phyloP scores from a whole-genome alignment of 2,329 filamentous ascomycete species.

The Talaromyces sp. region DNA sequence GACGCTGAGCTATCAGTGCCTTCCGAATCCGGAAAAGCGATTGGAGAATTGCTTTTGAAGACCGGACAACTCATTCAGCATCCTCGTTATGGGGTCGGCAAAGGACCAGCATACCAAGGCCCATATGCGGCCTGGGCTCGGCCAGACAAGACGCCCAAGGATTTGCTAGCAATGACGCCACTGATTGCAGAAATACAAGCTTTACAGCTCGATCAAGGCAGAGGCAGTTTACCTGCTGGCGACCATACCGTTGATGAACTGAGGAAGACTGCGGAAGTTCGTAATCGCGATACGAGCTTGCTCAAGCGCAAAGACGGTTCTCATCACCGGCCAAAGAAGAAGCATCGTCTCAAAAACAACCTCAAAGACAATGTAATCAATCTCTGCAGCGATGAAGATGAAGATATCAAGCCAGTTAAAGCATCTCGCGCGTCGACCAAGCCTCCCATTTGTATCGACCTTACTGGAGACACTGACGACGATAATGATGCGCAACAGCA shows the following conservation, averaged over 20 bases:
- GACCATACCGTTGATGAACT: constrained; percentile 22
- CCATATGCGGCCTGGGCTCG: constrained; percentile 43
- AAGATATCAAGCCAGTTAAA: constrained; percentile 11
- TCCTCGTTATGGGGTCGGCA: constrained; percentile 36
- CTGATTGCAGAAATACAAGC: constrained; percentile 27
- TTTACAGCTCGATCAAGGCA: constrained; percentile 31
- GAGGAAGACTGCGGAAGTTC: constrained; percentile 28
- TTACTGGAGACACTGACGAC: constrained; percentile 23
- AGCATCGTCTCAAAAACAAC: not conserved
- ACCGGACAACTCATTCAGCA: constrained; percentile 35
- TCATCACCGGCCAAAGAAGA: constrained; percentile 5
- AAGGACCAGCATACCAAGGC: constrained; percentile 41
- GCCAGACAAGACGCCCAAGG: constrained; percentile 22
- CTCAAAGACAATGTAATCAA: constrained; percentile 21
- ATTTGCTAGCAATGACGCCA: constrained; percentile 24
- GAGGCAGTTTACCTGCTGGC: constrained; percentile 2
- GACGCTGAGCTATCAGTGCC: constrained; percentile 9
- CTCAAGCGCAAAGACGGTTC: constrained; percentile 7
- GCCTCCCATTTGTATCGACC: constrained; percentile 26
- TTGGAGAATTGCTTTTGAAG: constrained; percentile 29
- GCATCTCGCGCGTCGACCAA: constrained; percentile 11
- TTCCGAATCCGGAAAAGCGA: constrained; percentile 26
- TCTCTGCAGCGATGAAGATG: constrained; percentile 22
- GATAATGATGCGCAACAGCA: not conserved
- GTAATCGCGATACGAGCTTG: constrained; percentile 24